Base-by-base conservation (phyloP, 2,329 filamentous ascomycete species). In the Hymenoscyphus repandus region DNA sequence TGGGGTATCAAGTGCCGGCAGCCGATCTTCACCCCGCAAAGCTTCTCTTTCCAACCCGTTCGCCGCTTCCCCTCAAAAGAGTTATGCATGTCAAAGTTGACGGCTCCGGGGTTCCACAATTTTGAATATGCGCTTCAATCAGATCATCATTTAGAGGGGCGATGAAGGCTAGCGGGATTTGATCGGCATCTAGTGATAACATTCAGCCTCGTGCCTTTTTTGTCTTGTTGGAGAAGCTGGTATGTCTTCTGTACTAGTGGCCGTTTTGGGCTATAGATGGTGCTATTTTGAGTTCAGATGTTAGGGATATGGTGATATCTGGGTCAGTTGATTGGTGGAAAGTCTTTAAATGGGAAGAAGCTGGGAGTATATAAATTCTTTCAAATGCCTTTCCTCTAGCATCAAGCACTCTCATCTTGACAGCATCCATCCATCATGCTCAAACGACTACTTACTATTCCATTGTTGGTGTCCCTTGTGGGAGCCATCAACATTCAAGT, bases 401-500 rank as follows among this genome's bases (percentile, higher is more conserved):
- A 20, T 46, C 22, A 12, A 46, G 32, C 15, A 27, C 15, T 31
- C n/a, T 27, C 17, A 15, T 15, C 10, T 20, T 17, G 2, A 31
- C 30, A 22, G 18, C 12, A 18, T 5, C 27, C 45, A 47, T 5
- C 27, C 45, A 47, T 6, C 22, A 47, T 47, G 45, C 40, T 47
- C n/a, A 27, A 36, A n/a, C 45, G 12, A 47, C 7, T 47, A 5
- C 13, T 22, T 20, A 18, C 37, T 15, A 17, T 47, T 18, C 27
- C 37, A 3, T 39, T 56, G 13, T 36, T 60, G 13, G 50, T 50
- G 50, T 37, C 57, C 15, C 22, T 58, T 47, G 55, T 53, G 36
- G 51, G 39, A 48, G 62, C 59, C 11, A 56, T 62, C 43, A 59
- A 58, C 32, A 51, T 65, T 15, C 55, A 48, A n/a, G 62, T 64